Percentiles rank a stretch among this genome's conserved stretches.
These are phyloP conservation scores for Chlamydomonas incerta DNA, from an alignment of 139 green algal species.

Conservation along the genomic window DNA sequence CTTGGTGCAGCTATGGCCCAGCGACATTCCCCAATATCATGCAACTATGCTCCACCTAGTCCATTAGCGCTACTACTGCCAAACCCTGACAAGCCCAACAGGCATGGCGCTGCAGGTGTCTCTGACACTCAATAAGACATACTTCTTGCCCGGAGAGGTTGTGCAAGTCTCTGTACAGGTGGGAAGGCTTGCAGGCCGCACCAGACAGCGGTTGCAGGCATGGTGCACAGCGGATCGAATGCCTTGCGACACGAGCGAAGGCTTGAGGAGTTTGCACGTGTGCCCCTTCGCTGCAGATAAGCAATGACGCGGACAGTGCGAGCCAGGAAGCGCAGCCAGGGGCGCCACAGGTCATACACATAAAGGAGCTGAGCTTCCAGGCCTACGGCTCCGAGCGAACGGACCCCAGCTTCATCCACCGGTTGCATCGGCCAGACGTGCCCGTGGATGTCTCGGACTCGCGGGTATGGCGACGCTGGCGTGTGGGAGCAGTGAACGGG, in stretches of 20 bases:
- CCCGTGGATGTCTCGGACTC: slow-evolving; percentile 4
- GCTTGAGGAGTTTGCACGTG: not conserved
- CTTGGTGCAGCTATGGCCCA: no score
- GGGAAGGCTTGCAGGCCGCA: not conserved
- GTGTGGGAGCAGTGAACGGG: no score
- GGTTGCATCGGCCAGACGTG: slow-evolving; percentile 28
- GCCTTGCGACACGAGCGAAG: not conserved
- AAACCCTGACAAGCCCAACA: no score
- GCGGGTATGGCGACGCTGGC: not conserved
- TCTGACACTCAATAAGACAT: slow-evolving; percentile 24
- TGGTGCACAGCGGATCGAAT: not conserved
- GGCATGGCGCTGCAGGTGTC: slow-evolving; percentile 32
- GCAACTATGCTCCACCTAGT: no score
- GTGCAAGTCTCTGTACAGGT: slow-evolving; percentile 44
- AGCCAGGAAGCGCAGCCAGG: not conserved
- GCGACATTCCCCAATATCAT: no score
- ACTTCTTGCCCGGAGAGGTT: slow-evolving; percentile 23
- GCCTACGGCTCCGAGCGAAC: slow-evolving; percentile 31
- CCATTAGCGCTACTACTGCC: not conserved
- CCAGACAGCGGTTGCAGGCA: no score
- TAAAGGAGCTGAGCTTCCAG: slow-evolving; percentile 42
- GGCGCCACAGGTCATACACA: not conserved
- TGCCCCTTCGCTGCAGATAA: slow-evolving; percentile 1
- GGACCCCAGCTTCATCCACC: slow-evolving; percentile 27
- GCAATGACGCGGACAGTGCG: slow-evolving; percentile 4